Evolutionary conservation across 805 yeast species (phyloP), one percentile per base, ranked within the genome.

Genomic region (Kodamaea hsintzibuensis): DNA sequence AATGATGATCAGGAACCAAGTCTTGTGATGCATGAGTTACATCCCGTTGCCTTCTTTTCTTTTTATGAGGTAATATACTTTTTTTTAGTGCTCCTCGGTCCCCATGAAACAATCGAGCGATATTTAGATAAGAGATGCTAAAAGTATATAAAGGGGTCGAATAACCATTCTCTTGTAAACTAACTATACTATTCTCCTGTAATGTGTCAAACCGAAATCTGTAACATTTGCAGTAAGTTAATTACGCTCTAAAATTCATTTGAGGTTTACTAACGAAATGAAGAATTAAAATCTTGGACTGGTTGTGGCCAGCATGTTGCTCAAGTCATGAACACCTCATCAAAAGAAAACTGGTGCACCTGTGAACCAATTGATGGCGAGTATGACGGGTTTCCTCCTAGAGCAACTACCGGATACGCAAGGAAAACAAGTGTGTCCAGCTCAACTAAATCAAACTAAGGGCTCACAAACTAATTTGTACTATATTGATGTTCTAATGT

Each of bases 361-460:
- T 83, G 88, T 66, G 73, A 71, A 53, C 77, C 76, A 51, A 62
- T 69, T 18, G 79, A 78, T 54, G 77, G 70, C 1, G 67, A 65
- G 2, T 70, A 75, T 10, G 52, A 46, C 25, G 35, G 48, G 17
- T 83, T 72, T 59, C 88, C 88, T 19, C 88, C 88, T 53, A 76
- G 65, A 61, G 86, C 88, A 1, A 83, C 86, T n/a, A 81, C 86
- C 13, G 88, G 88, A 0, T 76, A 77, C 53, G 81, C 82, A 18
- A 68, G 58, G 42, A 53, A 40, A 27, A n/a, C 51, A 10, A 43
- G 53, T 25, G 51, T 49, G 33, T 50, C 52, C n/a, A 50, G 52
- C 19, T 48, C 35, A 9, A 8, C 35, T 10, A 30, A 30, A 30
- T 30, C 35, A 30, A 30, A 30, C 35, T 30, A 46, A 27, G 42